These are phyloP conservation scores for Pleurotus tuber-regium DNA, from an alignment of 768 basidiomycete species.

Conservation along the genomic window DNA sequence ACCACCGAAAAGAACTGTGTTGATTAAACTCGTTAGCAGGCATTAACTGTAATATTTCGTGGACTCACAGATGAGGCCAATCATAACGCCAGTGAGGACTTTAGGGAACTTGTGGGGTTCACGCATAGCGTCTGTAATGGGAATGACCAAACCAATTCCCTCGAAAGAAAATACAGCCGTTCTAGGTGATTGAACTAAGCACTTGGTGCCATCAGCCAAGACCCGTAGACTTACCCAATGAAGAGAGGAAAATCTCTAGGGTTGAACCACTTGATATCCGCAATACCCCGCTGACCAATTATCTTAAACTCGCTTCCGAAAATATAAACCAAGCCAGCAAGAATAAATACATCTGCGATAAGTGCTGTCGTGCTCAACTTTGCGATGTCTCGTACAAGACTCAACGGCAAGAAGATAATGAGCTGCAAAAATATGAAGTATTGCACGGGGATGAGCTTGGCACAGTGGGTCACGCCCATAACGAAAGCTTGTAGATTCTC, in stretches of 20 bases:
- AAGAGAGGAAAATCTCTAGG: conserved; percentile 85
- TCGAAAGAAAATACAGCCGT: conserved; percentile 99
- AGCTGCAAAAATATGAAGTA: conserved; percentile 85
- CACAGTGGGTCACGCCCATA: conserved; percentile 75
- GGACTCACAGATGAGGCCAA: conserved; percentile 66
- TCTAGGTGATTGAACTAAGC: background rate
- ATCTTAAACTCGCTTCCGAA: conserved; percentile 80
- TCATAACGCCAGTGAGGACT: conserved; percentile 88
- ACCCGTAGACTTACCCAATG: conserved; percentile 70
- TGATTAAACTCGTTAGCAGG: too few species aligned
- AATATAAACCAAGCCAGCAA: conserved; percentile 84
- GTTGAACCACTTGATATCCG: conserved; percentile 86
- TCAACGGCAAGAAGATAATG: conserved; percentile 85
- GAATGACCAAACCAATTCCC: conserved; percentile 94
- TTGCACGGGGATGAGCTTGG: conserved; percentile 60
- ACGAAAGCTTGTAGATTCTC: conserved; percentile 89
- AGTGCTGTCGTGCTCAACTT: conserved; percentile 92
- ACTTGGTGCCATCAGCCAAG: too few species aligned
- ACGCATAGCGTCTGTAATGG: conserved; percentile 95
- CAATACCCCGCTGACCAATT: conserved; percentile 66
- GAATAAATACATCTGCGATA: conserved; percentile 92
- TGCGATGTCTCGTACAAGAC: conserved; percentile 89
- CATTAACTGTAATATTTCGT: too few species aligned
- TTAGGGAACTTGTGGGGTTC: conserved; percentile 92
- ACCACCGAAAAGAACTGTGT: conserved; percentile 80